Percentiles rank a stretch among this genome's conserved stretches.
Evolutionary conservation across 2,329 filamentous ascomycete species (phyloP).

Genomic region (Sphaerulina vaccinii): DNA sequence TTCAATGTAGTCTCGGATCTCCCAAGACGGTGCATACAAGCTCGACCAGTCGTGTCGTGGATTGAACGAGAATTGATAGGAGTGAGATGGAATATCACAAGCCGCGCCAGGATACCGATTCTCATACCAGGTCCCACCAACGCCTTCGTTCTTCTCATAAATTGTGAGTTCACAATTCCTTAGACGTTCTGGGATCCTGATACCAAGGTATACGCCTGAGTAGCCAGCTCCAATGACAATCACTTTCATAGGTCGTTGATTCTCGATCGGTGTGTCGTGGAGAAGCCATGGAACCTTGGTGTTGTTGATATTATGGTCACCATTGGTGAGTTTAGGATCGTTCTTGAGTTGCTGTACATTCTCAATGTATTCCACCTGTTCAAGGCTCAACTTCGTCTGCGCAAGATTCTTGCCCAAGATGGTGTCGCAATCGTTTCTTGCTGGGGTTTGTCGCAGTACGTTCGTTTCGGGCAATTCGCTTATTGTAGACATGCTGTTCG

Average conservation of each 20-base stretch:
- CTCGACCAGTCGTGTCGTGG: constrained; percentile 44
- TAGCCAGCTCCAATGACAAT: constrained; percentile 48
- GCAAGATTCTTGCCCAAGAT: constrained; percentile 22
- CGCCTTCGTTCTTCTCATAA: constrained; percentile 46
- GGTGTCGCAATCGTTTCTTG: too few relatives aligned
- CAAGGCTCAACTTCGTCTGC: constrained; percentile 19
- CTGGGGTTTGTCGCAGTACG: too few relatives aligned
- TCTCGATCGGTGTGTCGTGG: constrained; percentile 44
- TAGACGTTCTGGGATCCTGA: constrained; percentile 44
- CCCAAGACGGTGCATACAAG: constrained; percentile 42
- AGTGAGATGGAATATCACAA: constrained; percentile 44
- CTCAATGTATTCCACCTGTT: constrained; percentile 23
- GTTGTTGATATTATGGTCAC: not conserved
- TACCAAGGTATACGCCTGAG: constrained; percentile 46
- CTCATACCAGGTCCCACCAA: too few relatives aligned
- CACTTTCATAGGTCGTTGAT: constrained; percentile 43
- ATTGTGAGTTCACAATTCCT: constrained; percentile 43
- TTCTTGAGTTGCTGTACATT: too few relatives aligned
- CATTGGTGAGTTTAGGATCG: not conserved
- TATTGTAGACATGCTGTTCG: too few relatives aligned
- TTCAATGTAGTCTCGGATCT: constrained; percentile 23
- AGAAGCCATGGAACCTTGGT: constrained; percentile 31
- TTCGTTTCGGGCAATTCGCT: too few relatives aligned
- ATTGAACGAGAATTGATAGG: constrained; percentile 47
- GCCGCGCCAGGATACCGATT: too few relatives aligned